Percentiles rank a stretch among this genome's conserved stretches.
phyloP scores from a whole-genome alignment of 2,329 filamentous ascomycete species.

The Ceratocystis lukuohia region DNA sequence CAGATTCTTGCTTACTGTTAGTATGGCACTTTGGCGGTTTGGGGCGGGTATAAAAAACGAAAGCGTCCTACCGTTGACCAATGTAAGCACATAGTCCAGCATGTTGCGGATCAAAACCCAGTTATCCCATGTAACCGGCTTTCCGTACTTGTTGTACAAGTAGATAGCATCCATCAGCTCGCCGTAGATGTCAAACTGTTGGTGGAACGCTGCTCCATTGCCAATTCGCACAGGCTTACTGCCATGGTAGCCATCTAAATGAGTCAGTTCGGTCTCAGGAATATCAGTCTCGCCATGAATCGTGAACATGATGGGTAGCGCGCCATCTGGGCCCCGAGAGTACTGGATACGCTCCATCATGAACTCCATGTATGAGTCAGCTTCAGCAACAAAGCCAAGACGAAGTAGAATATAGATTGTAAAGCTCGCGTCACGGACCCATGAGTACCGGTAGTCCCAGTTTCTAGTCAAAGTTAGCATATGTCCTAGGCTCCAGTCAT shows the following conservation, averaged over 20 bases:
- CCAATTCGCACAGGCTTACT: slow-evolving; percentile 63
- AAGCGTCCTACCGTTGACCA: slow-evolving; percentile 39
- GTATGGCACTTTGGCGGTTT: background rate
- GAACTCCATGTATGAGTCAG: slow-evolving; percentile 66
- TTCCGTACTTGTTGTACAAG: slow-evolving; percentile 66
- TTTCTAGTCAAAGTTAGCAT: slow-evolving; percentile 32
- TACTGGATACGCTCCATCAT: slow-evolving; percentile 57
- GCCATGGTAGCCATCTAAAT: slow-evolving; percentile 58
- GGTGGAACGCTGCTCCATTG: slow-evolving; percentile 62
- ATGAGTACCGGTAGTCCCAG: slow-evolving; percentile 64
- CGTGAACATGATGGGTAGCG: slow-evolving; percentile 69
- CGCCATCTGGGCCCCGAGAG: slow-evolving; percentile 45
- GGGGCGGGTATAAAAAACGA: background rate
- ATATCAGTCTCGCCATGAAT: slow-evolving; percentile 64
- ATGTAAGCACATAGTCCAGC: slow-evolving; percentile 56
- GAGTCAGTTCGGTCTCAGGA: slow-evolving; percentile 52
- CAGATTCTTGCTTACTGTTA: slow-evolving; percentile 36
- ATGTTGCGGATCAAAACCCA: slow-evolving; percentile 60
- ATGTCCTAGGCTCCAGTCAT: background rate
- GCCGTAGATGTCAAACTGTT: slow-evolving; percentile 68
- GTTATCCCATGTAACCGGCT: slow-evolving; percentile 62
- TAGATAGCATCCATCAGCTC: slow-evolving; percentile 68
- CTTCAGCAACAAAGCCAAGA: slow-evolving; percentile 61
- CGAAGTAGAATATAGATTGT: slow-evolving; percentile 66
- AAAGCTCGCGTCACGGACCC: slow-evolving; percentile 66